Evolutionary conservation across 75 land plant genomes (phyloP).

Genomic region (Selaginella tamariscina): DNA sequence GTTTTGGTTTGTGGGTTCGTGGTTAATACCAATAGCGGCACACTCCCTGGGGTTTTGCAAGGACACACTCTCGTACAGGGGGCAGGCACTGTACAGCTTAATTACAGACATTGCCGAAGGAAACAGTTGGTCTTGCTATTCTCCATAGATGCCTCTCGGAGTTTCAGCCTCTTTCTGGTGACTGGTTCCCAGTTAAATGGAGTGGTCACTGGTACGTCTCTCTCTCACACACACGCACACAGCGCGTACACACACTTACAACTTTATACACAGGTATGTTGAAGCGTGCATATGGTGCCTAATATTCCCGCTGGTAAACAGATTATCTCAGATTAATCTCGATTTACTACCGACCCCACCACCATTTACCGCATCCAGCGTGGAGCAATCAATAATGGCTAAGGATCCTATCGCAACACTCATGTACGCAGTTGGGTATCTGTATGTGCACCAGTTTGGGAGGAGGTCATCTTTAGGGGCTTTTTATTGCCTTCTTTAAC

Average conservation of each 20-base stretch:
- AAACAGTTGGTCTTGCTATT: constrained; percentile 67
- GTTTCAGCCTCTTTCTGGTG: constrained; percentile 61
- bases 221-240: too few species aligned
- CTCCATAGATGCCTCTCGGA: constrained; percentile 57
- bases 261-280: too few species aligned
- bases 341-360: constrained; percentile 30
- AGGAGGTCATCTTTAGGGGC: constrained; percentile 93
- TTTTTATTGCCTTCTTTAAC: constrained; percentile 87
- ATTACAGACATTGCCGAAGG: constrained; percentile 90
- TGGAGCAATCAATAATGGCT: constrained; percentile 86
- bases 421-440: constrained; percentile 61
- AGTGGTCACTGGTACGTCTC: constrained; percentile 68
- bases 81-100: constrained; percentile 89
- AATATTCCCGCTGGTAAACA: constrained; percentile 75
- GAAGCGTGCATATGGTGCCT: constrained; percentile 76
- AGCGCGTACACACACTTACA: too few species aligned
- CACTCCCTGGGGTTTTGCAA: constrained; percentile 65
- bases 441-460: constrained; percentile 92
- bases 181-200: constrained; percentile 74
- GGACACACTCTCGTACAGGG: constrained; percentile 61
- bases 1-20: constrained; percentile 91
- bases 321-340: constrained; percentile 61
- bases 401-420: constrained; percentile 86
- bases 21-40: constrained; percentile 78
- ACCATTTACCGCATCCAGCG: constrained; percentile 50